Evolutionary conservation across 73 alveolate genomes (phyloP).

Genomic region (Uronychia binucleata): DNA sequence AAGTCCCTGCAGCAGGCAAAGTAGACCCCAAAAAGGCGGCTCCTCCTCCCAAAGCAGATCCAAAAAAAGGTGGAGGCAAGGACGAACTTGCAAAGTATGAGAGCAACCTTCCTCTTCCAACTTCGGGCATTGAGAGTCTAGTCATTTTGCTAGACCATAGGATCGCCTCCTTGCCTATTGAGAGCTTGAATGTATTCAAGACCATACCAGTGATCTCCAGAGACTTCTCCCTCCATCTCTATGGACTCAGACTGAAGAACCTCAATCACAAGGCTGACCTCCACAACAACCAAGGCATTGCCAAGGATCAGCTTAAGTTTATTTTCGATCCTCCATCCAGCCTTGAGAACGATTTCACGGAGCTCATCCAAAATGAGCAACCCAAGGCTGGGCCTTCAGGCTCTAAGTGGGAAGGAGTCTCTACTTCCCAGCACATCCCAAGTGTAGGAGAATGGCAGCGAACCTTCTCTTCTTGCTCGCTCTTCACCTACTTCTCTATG

Average conservation of each 20-base stretch:
- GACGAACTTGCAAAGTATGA: conserved; percentile 73
- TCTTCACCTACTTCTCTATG: conserved; percentile 58
- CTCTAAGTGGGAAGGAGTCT: conserved; percentile 63
- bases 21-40: conserved; percentile 48
- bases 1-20: conserved; percentile 45
- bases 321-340: conserved; percentile 58
- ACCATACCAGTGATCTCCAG: conserved; percentile 84
- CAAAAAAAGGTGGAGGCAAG: conserved; percentile 68
- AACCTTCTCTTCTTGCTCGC: conserved; percentile 14
- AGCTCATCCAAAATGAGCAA: conserved; percentile 20
- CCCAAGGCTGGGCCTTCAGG: conserved; percentile 40
- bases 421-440: conserved; percentile 54
- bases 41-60: conserved; percentile 65
- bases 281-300: conserved; percentile 69
- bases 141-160: conserved; percentile 84
- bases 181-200: conserved; percentile 70
- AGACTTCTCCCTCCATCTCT: conserved; percentile 84
- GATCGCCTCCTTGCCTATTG: conserved; percentile 86
- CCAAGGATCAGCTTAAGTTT: conserved; percentile 56
- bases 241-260: conserved; percentile 75
- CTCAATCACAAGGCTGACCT: conserved; percentile 54
- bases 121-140: conserved; percentile 86
- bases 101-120: conserved; percentile 73
- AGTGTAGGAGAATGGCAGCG: conserved; percentile 72
- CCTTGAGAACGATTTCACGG: conserved; percentile 32